These are phyloP conservation scores for Hawksworthiomyces lignivorus DNA, from an alignment of 2,329 filamentous ascomycete species.

Conservation along the genomic window DNA sequence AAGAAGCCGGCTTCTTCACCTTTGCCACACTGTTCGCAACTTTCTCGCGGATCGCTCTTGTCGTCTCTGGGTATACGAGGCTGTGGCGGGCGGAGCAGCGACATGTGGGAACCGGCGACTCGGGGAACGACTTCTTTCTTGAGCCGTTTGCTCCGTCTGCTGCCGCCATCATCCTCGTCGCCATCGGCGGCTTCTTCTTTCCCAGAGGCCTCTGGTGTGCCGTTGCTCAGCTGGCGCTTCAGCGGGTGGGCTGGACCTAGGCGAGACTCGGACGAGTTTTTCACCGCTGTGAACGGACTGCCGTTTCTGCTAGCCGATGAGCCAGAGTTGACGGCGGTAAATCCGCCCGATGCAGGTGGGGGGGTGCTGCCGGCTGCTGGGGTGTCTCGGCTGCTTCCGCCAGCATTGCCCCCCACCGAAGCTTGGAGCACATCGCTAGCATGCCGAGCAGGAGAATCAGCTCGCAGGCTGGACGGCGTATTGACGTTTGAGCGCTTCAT, in stretches of 20 bases:
- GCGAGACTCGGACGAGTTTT: slow-evolving; percentile 58
- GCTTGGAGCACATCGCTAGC: slow-evolving; percentile 47
- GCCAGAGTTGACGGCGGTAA: slow-evolving; percentile 66
- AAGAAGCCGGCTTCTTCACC: slow-evolving; percentile 64
- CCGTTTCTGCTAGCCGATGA: slow-evolving; percentile 54
- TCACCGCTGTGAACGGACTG: slow-evolving; percentile 55
- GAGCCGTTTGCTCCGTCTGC: slow-evolving; percentile 82
- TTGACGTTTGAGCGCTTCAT: slow-evolving; percentile 57
- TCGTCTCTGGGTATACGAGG: slow-evolving; percentile 57
- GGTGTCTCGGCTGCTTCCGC: slow-evolving; percentile 36
- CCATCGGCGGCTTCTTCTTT: slow-evolving; percentile 39
- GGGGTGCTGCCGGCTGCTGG: slow-evolving; percentile 31
- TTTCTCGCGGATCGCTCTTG: slow-evolving; percentile 39
- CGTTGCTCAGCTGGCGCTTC: slow-evolving; percentile 68
- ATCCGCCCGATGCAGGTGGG: slow-evolving; percentile 53
- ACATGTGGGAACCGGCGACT: slow-evolving; percentile 95
- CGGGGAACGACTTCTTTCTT: slow-evolving; percentile 78
- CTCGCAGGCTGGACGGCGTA: slow-evolving; percentile 49
- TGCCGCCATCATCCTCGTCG: slow-evolving; percentile 54
- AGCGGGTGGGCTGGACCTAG: slow-evolving; percentile 52
- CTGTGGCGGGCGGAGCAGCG: slow-evolving; percentile 75
- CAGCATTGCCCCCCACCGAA: slow-evolving; percentile 37
- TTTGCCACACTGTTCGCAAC: slow-evolving; percentile 81
- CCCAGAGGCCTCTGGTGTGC: slow-evolving; percentile 40
- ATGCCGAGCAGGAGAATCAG: slow-evolving; percentile 59